Conservation (phyloP, 352 stramenopile species). For the Pythium oligandrum region DNA sequence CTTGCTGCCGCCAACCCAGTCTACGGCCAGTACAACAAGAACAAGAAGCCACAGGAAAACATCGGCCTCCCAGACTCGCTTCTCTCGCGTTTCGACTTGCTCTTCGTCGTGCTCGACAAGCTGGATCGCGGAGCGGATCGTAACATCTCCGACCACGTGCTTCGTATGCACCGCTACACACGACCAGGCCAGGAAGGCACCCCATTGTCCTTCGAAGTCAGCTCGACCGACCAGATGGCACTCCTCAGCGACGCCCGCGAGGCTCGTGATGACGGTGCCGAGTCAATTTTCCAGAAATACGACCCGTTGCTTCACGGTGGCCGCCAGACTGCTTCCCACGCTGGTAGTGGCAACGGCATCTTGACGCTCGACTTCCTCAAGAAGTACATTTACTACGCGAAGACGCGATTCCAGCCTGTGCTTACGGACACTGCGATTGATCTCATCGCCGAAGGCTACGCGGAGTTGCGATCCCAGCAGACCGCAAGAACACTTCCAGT, state of each 20-base stretch:
- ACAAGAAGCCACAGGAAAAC: slow-evolving; percentile 97
- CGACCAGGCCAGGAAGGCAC: slow-evolving; percentile 81
- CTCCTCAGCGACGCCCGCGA: slow-evolving; percentile 53
- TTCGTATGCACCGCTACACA: slow-evolving; percentile 96
- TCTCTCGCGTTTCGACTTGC: slow-evolving; percentile 98
- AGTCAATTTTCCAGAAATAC: slow-evolving; percentile 90
- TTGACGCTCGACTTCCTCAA: slow-evolving; percentile 96
- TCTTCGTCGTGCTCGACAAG: slow-evolving; percentile 99
- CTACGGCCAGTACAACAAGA: slow-evolving; percentile 99
- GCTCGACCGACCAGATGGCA: slow-evolving; percentile 75
- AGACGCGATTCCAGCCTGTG: slow-evolving; percentile 89
- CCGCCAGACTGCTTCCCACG: slow-evolving; percentile 46
- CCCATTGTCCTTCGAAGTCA: slow-evolving; percentile 86
- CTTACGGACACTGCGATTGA: slow-evolving; percentile 87
- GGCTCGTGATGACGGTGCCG: slow-evolving; percentile 59
- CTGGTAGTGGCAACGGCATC: slow-evolving; percentile 65
- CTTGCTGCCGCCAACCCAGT: slow-evolving; percentile 99
- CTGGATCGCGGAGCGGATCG: slow-evolving; percentile 93
- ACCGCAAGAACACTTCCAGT: slow-evolving; percentile 92
- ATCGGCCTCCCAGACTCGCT: slow-evolving; percentile 99
- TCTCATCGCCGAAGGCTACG: slow-evolving; percentile 96
- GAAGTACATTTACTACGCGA: slow-evolving; percentile 99
- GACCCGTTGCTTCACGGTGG: slow-evolving; percentile 85
- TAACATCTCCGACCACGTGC: slow-evolving; percentile 96
- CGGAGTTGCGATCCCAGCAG: slow-evolving; percentile 95